phyloP scores from a whole-genome alignment of 1,284 basidiomycete genomes.

The Boletus calvinii region DNA sequence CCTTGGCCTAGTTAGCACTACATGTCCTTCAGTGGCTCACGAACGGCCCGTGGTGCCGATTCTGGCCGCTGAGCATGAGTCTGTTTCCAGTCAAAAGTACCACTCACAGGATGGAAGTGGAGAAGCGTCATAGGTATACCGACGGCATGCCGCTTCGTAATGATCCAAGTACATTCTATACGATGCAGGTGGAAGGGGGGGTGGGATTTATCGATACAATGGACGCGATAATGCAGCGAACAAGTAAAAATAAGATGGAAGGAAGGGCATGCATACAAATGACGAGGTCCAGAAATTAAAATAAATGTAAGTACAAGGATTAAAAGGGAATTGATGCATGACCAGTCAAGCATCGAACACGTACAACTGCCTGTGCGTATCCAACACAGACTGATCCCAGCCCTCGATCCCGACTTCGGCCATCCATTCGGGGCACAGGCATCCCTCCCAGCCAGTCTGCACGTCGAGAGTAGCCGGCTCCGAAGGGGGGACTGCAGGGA shows the following conservation, averaged over 20 bases:
- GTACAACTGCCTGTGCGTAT: background rate
- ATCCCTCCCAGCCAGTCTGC: conserved; percentile 8
- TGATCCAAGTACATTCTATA: background rate
- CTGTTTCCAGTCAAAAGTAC: no score
- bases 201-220: background rate
- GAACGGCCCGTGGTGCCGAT: no score
- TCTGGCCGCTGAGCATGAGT: no score
- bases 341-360: background rate
- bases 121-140: background rate
- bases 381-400: conserved; percentile 14
- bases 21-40: no score
- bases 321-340: background rate
- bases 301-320: background rate
- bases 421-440: conserved; percentile 32
- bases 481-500: background rate
- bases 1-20: no score
- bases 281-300: background rate
- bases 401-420: conserved; percentile 21
- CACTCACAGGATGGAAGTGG: background rate
- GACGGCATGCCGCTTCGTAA: no score
- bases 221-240: background rate
- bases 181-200: background rate
- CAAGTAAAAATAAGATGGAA: background rate
- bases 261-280: background rate
- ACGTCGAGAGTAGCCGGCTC: background rate